Base-by-base conservation (phyloP, 2,329 filamentous ascomycete genomes). In the Fusarium fracticaudum region DNA sequence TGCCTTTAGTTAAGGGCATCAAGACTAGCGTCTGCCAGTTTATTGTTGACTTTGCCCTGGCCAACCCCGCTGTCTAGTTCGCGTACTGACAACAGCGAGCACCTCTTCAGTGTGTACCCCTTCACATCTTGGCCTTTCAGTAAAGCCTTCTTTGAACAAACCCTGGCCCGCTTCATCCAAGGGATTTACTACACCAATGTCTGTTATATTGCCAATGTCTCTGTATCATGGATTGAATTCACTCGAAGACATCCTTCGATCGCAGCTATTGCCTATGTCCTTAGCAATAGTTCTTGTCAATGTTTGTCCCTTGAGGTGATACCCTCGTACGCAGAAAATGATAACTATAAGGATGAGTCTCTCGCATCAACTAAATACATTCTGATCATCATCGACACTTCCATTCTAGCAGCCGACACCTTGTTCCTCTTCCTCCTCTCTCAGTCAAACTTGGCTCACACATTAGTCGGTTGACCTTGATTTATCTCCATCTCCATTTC, bases 311-410 rank as follows among this genome's bases (percentile, higher is more conserved):
- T 67, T 64, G 54, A 38, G 45, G 33, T 38, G 40, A 63, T 55
- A 44, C 6, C 35, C 35, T 51, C 37, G n/a, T 14, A 20, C 43
- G 22, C 3, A 35, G 15, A 60, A 48, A 54, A 11, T 22, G 8
- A 54, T 5, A 43, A 35, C 37, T 78, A 78, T 78, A 78, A 78
- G 55, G 58, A 68, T 64, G 47, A 33, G 26, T n/a, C 15, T 48
- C 5, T 31, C 59, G n/a, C 48, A 50, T 26, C 41, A 38, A 29
- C 29, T 47, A 18, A 40, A n/a, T 38, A 33, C 33, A 8, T 48
- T 63, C 40, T 64, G 60, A 50, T 63, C 60, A 63, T 59, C 64
- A 60, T 70, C 59, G 54, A 44, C 58, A 67, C 29, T 69, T 22
- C 59, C 55, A 48, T 50, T 51, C 38, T 44, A 53, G 18, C 43